phyloP scores from a whole-genome alignment of 257 asterid species.

The Scutellaria baicalensis region DNA sequence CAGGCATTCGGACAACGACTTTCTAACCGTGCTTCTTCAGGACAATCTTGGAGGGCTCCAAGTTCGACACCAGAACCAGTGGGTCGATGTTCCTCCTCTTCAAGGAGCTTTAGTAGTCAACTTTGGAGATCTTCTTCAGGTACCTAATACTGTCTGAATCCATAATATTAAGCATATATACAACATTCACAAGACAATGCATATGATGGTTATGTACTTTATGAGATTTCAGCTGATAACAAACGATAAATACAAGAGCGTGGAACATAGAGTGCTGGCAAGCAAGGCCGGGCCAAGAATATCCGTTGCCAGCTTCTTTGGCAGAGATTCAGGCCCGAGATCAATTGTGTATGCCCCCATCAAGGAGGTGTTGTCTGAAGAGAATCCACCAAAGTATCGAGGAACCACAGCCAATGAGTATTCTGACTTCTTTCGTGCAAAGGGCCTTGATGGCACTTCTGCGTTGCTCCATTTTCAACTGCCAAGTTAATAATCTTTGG shows the following conservation, averaged over 20 bases:
- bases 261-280: conserved; percentile 37
- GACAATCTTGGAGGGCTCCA: conserved; percentile 52
- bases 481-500: not conserved
- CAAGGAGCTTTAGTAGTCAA: conserved; percentile 39
- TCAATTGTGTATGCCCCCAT: conserved; percentile 23
- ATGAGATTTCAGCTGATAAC: conserved; percentile 33
- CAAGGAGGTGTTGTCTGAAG: conserved; percentile 32
- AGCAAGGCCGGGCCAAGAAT: conserved; percentile 36
- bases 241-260: conserved; percentile 35
- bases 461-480: conserved; percentile 26
- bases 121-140: conserved; percentile 43
- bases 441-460: conserved; percentile 35
- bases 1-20: conserved; percentile 33
- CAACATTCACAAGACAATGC: not conserved
- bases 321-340: conserved; percentile 7
- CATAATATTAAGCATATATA: not conserved
- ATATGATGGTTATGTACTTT: not conserved
- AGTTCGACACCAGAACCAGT: conserved; percentile 28
- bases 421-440: conserved; percentile 2
- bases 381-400: conserved; percentile 30
- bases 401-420: conserved; percentile 25
- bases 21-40: conserved; percentile 34
- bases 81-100: conserved; percentile 42
- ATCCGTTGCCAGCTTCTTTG: conserved; percentile 48
- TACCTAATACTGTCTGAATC: not conserved